phyloP scores from a whole-genome alignment of 73 alveolate genomes.

The Paramecium primaurelia region DNA sequence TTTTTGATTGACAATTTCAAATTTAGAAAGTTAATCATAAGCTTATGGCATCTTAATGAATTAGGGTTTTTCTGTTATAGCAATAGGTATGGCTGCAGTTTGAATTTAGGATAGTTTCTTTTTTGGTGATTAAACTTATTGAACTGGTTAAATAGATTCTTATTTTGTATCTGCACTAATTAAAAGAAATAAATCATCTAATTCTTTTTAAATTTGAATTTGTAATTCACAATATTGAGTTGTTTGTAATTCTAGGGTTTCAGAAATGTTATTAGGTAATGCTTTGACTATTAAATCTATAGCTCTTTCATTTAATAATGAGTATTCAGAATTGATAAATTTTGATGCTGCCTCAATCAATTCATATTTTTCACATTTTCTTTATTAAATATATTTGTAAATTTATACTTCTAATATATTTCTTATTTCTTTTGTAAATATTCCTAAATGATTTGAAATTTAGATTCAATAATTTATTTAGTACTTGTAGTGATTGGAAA shows the following conservation, averaged over 20 bases:
- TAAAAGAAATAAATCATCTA: neutral
- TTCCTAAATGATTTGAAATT: neutral
- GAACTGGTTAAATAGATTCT: neutral
- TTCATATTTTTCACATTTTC: conserved; percentile 4
- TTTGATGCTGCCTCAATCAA: conserved; percentile 1
- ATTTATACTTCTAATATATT: neutral
- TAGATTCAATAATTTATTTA: neutral
- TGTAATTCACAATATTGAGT: neutral
- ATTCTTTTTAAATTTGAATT: conserved; percentile 19
- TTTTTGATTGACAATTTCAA: neutral
- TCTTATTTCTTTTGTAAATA: neutral
- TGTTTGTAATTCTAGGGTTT: neutral
- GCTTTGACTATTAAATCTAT: conserved; percentile 7
- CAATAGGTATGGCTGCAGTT: neutral
- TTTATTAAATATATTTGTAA: neutral
- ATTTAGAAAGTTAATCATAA: neutral
- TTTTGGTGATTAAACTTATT: neutral
- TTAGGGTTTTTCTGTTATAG: neutral
- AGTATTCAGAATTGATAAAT: conserved; percentile 13
- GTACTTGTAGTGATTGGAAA: neutral
- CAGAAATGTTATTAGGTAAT: neutral
- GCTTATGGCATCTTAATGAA: neutral
- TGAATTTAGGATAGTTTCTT: neutral
- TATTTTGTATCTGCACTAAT: neutral
- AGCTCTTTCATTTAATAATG: neutral